phyloP scores from a whole-genome alignment of 1,284 basidiomycete species.

The Golubevia sp. region DNA sequence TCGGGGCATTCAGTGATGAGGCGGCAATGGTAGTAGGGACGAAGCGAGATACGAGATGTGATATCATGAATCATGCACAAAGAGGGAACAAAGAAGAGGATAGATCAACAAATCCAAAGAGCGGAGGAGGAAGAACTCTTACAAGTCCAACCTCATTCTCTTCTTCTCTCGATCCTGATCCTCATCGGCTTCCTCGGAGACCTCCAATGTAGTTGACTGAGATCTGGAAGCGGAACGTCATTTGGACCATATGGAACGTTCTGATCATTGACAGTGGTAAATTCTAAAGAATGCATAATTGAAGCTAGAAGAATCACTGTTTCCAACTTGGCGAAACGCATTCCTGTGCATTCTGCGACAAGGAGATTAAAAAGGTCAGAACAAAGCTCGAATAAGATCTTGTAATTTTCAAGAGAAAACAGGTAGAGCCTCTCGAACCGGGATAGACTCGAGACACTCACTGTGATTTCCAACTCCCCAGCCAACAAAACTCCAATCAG shows the following conservation, averaged over 20 bases:
- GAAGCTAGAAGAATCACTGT: constrained; percentile 12
- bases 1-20: too few relatives aligned
- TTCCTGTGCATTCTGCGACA: constrained; percentile 13
- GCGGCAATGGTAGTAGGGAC: too few relatives aligned
- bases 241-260: constrained; percentile 9
- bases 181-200: constrained; percentile 13
- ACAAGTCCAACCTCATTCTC: too few relatives aligned
- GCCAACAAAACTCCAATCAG: constrained; percentile 12
- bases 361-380: not conserved
- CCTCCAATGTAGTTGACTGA: constrained; percentile 19
- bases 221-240: constrained; percentile 14
- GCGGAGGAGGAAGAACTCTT: too few relatives aligned
- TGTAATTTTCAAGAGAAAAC: too few relatives aligned
- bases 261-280: constrained; percentile 10
- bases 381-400: too few relatives aligned
- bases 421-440: too few relatives aligned
- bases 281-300: constrained; percentile 9
- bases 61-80: too few relatives aligned
- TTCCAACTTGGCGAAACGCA: constrained; percentile 21
- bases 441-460: not conserved
- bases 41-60: too few relatives aligned
- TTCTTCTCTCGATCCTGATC: not conserved
- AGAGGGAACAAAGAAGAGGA: too few relatives aligned
- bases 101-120: too few relatives aligned
- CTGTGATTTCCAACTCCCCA: constrained; percentile 16